Evolutionary conservation across 2,329 filamentous ascomycete species (phyloP).

Genomic region (Calonectria ilicicola): DNA sequence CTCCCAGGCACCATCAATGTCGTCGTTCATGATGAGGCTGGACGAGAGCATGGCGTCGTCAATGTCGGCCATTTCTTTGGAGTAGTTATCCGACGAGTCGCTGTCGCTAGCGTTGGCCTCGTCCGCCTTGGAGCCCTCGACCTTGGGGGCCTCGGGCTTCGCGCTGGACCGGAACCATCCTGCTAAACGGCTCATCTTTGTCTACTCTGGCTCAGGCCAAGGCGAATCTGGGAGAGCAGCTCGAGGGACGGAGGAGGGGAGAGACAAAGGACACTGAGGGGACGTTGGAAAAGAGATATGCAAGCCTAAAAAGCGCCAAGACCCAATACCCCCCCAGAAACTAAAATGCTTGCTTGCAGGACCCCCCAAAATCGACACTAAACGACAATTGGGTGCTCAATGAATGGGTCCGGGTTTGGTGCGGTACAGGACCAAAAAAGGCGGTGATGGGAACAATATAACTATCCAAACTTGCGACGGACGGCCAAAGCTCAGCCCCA

Average conservation of each 20-base stretch:
- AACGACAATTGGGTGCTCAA: not conserved
- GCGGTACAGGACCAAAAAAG: not conserved
- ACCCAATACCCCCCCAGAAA: not conserved
- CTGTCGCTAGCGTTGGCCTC: conserved; percentile 47
- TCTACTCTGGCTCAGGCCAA: not conserved
- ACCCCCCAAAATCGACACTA: conserved; percentile 2
- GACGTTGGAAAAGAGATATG: conserved; percentile 5
- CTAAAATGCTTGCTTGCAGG: conserved; percentile 1
- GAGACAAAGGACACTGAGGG: not conserved
- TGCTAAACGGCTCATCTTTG: conserved; percentile 60
- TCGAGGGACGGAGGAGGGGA: not conserved
- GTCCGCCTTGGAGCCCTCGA: conserved; percentile 22
- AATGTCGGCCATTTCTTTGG: conserved; percentile 66
- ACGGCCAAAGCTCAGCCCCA: conserved; percentile 14
- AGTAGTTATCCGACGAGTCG: conserved; percentile 44
- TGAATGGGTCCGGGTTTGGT: not conserved
- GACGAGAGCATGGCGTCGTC: conserved; percentile 73
- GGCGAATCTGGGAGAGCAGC: not conserved
- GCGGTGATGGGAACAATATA: not conserved
- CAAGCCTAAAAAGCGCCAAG: conserved; percentile 3
- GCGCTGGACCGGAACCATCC: conserved; percentile 63
- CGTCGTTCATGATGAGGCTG: conserved; percentile 85
- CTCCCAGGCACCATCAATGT: conserved; percentile 85
- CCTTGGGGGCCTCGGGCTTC: conserved; percentile 40
- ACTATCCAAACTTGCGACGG: not conserved